phyloP scores from a whole-genome alignment of 2,329 filamentous ascomycete genomes.

The Aquanectria penicillioides region DNA sequence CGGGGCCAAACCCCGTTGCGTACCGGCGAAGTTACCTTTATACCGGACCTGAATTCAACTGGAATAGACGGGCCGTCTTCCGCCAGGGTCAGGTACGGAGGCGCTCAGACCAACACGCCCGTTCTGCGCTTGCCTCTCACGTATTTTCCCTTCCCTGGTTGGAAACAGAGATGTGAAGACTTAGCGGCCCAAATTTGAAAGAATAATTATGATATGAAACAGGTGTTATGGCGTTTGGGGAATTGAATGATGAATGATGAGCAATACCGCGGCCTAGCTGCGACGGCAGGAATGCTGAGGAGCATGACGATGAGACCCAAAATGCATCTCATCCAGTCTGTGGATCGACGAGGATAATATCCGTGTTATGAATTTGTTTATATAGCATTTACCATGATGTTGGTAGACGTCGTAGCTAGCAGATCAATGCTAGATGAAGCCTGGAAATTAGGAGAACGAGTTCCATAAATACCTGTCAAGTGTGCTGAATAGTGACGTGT shows the following conservation, averaged over 20 bases:
- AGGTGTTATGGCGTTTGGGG: constrained; percentile 38
- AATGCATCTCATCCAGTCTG: neutral
- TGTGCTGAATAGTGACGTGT: too few relatives aligned
- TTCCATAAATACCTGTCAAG: too few relatives aligned
- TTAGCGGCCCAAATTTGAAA: neutral
- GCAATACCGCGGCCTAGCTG: constrained; percentile 13
- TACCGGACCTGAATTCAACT: neutral
- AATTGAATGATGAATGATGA: constrained; percentile 38
- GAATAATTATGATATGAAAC: constrained; percentile 24
- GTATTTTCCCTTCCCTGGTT: neutral
- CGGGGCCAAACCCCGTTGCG: neutral
- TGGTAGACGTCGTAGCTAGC: constrained; percentile 18
- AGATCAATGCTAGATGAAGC: constrained; percentile 10
- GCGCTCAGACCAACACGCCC: neutral
- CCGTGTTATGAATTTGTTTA: constrained; percentile 5
- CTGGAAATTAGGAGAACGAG: neutral
- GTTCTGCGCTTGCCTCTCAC: neutral
- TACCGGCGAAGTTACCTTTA: neutral
- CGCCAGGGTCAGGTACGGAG: neutral
- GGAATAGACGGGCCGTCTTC: neutral
- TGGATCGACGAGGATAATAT: neutral
- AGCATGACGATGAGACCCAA: constrained; percentile 1
- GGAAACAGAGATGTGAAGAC: neutral
- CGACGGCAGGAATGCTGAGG: constrained; percentile 1
- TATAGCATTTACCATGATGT: constrained; percentile 3